A percentile compares a stretch with the other conserved stretches of the same genome.
Evolutionary conservation across 148 eudicot genomes (phyloP).

Genomic region (Camellia japonica): DNA sequence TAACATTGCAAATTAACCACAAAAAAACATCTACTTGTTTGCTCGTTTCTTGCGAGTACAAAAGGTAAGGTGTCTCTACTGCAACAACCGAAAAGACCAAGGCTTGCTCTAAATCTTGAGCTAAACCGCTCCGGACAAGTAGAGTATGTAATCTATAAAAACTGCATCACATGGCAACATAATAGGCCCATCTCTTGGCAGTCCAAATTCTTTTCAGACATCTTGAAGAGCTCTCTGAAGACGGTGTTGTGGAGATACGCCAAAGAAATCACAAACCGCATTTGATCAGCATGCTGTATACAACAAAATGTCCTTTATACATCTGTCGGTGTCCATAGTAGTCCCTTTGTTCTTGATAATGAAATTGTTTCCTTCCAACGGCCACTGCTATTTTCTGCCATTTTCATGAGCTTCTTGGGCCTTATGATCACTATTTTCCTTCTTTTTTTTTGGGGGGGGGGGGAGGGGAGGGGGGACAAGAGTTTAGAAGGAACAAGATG

Average conservation of each 20-base stretch:
- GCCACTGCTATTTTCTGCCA: slow-evolving; percentile 30
- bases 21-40: too few species aligned
- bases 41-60: too few species aligned
- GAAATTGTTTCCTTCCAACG: slow-evolving; percentile 19
- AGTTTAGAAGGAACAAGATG: too few species aligned
- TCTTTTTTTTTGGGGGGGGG: too few species aligned
- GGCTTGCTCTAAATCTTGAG: slow-evolving; percentile 17
- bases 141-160: slow-evolving; percentile 31
- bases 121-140: slow-evolving; percentile 15
- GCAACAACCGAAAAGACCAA: slow-evolving; percentile 17
- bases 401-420: slow-evolving; percentile 35
- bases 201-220: slow-evolving; percentile 48
- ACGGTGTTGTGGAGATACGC: slow-evolving; percentile 24
- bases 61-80: neutral
- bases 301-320: slow-evolving; percentile 32
- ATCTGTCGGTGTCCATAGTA: neutral
- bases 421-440: too few species aligned
- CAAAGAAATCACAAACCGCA: slow-evolving; percentile 26
- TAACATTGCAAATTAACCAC: too few species aligned
- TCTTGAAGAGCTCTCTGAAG: slow-evolving; percentile 27
- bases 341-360: neutral
- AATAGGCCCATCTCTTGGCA: slow-evolving; percentile 35
- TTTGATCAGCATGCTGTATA: slow-evolving; percentile 28
- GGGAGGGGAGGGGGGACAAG: too few species aligned
- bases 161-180: slow-evolving; percentile 33